Base-by-base conservation (phyloP, 805 yeast species). In the Candida insectorum region DNA sequence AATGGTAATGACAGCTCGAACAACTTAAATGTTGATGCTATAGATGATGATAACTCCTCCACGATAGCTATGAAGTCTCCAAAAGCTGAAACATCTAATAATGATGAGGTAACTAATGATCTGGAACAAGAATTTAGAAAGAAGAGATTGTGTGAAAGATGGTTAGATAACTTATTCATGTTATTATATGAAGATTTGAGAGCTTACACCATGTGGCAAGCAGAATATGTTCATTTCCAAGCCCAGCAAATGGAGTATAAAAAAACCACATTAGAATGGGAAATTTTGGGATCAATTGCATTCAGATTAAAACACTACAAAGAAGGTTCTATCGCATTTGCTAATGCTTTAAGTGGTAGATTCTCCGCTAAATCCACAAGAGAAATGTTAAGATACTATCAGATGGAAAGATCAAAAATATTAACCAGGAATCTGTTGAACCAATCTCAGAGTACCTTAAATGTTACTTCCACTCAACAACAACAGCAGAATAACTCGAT, bases 151-250 rank as follows among this genome's bases (percentile, higher is more conserved):
- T 80, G 87, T 61, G 86, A 80, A 52, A 68, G 85, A 49, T 80
- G 87, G 87, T 63, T 80, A 39, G 87, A 80, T 56, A 79, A 79
- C 50, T 56, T 80, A 39, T 80, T 80, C 52, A 77, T 80, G 84
- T 51, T 79, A 6, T 56, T 80, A 23, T 80, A 79, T 48, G 86
- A 80, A 47, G 95, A 85, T 52, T 69, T 85, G 48, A 70, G 84
- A 50, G 79, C 85, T 1, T 91, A 85, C 55, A 87, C 96, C 1
- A 75, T 86, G 71, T 91, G 96, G 93, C 89, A 88, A 55, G 88
- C 96, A 0, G 96, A 93, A 55, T 73, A 75, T 45, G 75, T 88
- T 41, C 96, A 91, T 58, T 82, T 84, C 62, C 88, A 84, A 56
- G 86, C 94, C 5, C 95, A 87, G 55, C 85, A 86, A 57, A 70